A percentile compares a stretch with the other conserved stretches of the same genome.
Evolutionary conservation across 345 rosid species (phyloP).

Genomic region (Barbarea vulgaris): DNA sequence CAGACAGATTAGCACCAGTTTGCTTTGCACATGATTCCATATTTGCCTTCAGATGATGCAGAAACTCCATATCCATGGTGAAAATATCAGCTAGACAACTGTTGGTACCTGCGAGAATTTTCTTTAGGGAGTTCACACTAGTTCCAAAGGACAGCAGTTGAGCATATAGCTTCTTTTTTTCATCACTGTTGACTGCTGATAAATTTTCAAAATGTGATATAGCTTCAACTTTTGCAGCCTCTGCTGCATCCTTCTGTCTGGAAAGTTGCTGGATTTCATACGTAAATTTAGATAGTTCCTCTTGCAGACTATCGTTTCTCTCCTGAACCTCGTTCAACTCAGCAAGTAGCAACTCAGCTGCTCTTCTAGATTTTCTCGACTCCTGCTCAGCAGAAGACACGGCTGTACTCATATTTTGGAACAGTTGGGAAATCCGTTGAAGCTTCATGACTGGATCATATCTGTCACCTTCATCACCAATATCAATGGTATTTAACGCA

Average conservation of each 20-base stretch:
- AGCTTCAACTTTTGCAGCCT: constrained; percentile 67
- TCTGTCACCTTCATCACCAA: constrained; percentile 55
- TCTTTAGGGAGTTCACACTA: constrained; percentile 51
- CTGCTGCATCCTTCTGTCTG: constrained; percentile 57
- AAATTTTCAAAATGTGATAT: constrained; percentile 53
- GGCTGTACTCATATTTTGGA: constrained; percentile 58
- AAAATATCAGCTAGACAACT: constrained; percentile 52
- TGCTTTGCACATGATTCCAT: constrained; percentile 53
- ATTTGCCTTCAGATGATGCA: constrained; percentile 59
- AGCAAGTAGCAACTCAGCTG: constrained; percentile 87
- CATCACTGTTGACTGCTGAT: constrained; percentile 51
- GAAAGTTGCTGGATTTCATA: constrained; percentile 55
- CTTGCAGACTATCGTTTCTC: constrained; percentile 86
- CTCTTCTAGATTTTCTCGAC: constrained; percentile 75
- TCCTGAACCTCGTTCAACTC: constrained; percentile 95
- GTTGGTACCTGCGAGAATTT: constrained; percentile 50
- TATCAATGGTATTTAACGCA: constrained; percentile 55
- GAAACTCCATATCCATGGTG: constrained; percentile 59
- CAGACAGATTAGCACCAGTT: constrained; percentile 41
- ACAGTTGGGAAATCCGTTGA: constrained; percentile 52
- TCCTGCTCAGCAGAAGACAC: constrained; percentile 67
- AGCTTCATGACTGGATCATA: constrained; percentile 69
- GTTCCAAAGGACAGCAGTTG: constrained; percentile 52
- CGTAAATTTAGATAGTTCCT: constrained; percentile 58
- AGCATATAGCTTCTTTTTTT: constrained; percentile 53